phyloP scores from a whole-genome alignment of 106 monocot species.

The Dendrobium huoshanense region DNA sequence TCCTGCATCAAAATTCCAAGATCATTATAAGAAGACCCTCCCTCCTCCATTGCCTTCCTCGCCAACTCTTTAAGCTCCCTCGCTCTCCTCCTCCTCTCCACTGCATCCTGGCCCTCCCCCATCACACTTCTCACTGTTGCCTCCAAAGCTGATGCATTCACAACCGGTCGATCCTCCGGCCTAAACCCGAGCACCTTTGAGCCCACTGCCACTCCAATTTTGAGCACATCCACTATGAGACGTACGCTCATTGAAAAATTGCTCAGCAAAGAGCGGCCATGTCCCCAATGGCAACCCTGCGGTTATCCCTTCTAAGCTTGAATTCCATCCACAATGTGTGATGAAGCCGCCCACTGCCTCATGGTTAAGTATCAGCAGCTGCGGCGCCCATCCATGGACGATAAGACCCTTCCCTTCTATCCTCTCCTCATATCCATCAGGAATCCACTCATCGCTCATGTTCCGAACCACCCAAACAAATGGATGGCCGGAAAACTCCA shows the following conservation, averaged over 20 bases:
- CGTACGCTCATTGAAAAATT: conserved; percentile 10
- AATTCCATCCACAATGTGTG: too few relatives aligned
- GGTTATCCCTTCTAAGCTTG: too few relatives aligned
- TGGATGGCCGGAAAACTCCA: conserved; percentile 11
- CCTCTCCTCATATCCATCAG: background rate
- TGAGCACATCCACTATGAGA: conserved; percentile 12
- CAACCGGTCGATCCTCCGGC: background rate
- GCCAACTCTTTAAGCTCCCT: conserved; percentile 9
- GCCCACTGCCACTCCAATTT: conserved; percentile 16
- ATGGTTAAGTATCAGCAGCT: conserved; percentile 1
- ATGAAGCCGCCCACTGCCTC: too few relatives aligned
- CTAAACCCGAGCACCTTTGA: background rate
- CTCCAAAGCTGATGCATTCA: background rate
- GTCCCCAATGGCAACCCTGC: too few relatives aligned
- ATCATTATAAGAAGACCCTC: conserved; percentile 14
- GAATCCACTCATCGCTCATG: background rate
- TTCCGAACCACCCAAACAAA: conserved; percentile 15
- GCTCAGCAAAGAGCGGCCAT: too few relatives aligned
- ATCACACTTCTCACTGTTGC: conserved; percentile 2
- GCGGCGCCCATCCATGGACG: conserved; percentile 15
- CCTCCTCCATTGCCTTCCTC: conserved; percentile 9
- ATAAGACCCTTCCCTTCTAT: conserved; percentile 8
- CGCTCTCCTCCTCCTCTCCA: conserved; percentile 9
- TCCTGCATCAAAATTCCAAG: conserved; percentile 7
- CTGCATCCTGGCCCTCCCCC: conserved; percentile 9